Percentiles rank a stretch among this genome's conserved stretches.
These are phyloP conservation scores for Hepatocystis sp. DNA, from an alignment of 169 alveolate genomes.

Conservation along the genomic window DNA sequence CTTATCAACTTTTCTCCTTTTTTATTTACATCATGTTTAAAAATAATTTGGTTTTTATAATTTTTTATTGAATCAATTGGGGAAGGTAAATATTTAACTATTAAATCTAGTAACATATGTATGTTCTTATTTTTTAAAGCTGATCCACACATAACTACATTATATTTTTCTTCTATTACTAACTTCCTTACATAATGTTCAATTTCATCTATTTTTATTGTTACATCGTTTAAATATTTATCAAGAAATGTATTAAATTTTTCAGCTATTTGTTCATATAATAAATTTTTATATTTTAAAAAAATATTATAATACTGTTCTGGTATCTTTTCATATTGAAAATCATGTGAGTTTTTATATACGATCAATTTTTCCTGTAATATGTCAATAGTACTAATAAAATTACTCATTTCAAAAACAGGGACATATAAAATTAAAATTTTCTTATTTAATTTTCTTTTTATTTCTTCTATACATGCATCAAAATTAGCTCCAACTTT, in stretches of 20 bases:
- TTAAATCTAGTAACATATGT: slow-evolving; percentile 80
- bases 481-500: slow-evolving; percentile 93
- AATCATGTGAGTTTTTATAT: slow-evolving; percentile 67
- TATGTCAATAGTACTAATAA: slow-evolving; percentile 92
- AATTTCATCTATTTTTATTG: slow-evolving; percentile 82
- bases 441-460: slow-evolving; percentile 87
- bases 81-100: slow-evolving; percentile 90
- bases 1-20: slow-evolving; percentile 23
- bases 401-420: slow-evolving; percentile 86
- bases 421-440: slow-evolving; percentile 94
- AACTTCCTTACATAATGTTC: slow-evolving; percentile 84
- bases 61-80: slow-evolving; percentile 82
- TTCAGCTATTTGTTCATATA: slow-evolving; percentile 88
- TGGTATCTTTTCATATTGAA: slow-evolving; percentile 52
- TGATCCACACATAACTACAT: slow-evolving; percentile 92
- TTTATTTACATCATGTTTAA: slow-evolving; percentile 42
- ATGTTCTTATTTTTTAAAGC: slow-evolving; percentile 92
- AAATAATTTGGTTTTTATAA: slow-evolving; percentile 60
- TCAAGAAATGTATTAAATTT: slow-evolving; percentile 91
- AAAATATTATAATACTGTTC: slow-evolving; percentile 67
- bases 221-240: slow-evolving; percentile 85
- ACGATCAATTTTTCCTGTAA: slow-evolving; percentile 78
- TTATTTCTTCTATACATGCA: slow-evolving; percentile 88
- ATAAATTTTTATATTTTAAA: slow-evolving; percentile 80
- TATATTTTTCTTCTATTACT: slow-evolving; percentile 81